phyloP scores from a whole-genome alignment of 208 protist genomes.

The Leishmania mexicana region DNA sequence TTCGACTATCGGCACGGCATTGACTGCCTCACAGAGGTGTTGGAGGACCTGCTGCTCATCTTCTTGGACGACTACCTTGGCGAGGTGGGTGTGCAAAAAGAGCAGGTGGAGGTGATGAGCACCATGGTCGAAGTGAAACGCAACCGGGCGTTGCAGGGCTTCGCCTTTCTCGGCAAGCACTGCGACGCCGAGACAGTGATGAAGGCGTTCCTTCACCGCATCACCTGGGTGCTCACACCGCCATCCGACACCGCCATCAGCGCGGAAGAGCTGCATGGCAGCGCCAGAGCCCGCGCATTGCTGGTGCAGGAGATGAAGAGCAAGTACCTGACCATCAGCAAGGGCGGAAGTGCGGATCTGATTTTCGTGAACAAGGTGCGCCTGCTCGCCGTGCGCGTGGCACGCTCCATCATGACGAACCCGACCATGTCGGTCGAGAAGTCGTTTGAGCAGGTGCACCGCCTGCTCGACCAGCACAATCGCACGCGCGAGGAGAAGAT shows the following conservation, averaged over 20 bases:
- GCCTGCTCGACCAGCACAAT: conserved; percentile 76
- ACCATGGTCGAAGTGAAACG: conserved; percentile 92
- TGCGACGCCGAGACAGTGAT: conserved; percentile 70
- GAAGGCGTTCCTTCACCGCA: conserved; percentile 76
- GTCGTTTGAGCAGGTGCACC: conserved; percentile 63
- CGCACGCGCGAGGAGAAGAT: conserved; percentile 81
- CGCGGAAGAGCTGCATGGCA: conserved; percentile 53
- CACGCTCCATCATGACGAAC: conserved; percentile 84
- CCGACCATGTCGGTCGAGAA: conserved; percentile 78
- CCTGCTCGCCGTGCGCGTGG: conserved; percentile 78
- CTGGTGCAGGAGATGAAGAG: conserved; percentile 72
- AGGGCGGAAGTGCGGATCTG: conserved; percentile 76
- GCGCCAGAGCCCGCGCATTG: conserved; percentile 59
- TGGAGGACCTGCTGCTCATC: conserved; percentile 83
- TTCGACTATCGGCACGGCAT: conserved; percentile 82
- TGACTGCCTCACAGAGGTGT: conserved; percentile 56
- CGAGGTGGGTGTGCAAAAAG: conserved; percentile 86
- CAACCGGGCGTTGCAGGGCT: conserved; percentile 84
- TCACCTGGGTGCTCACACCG: conserved; percentile 89
- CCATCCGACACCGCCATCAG: conserved; percentile 47
- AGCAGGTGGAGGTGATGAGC: conserved; percentile 91
- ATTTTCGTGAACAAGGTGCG: conserved; percentile 88
- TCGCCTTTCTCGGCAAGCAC: conserved; percentile 82
- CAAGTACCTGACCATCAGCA: conserved; percentile 79
- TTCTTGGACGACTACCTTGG: conserved; percentile 94